Percentiles rank a stretch among this genome's conserved stretches.
phyloP scores from a whole-genome alignment of 2,329 filamentous ascomycete species.

The Penicillium sp. region DNA sequence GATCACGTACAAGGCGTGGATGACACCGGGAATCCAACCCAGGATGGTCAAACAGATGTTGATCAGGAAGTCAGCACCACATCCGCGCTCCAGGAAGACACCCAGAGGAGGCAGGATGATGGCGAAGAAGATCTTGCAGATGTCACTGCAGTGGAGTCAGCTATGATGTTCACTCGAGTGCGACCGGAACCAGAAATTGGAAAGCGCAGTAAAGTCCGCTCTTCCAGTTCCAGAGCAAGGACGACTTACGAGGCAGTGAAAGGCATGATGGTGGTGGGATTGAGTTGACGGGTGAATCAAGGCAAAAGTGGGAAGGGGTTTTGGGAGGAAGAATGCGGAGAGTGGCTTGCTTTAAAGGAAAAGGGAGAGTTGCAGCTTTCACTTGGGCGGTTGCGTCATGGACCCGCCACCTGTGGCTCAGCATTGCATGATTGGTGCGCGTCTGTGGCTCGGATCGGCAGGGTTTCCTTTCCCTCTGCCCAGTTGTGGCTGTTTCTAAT shows the following conservation, averaged over 20 bases:
- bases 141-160: conserved; percentile 53
- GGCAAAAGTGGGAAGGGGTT: conserved; percentile 2
- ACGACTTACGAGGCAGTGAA: conserved; percentile 51
- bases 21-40: conserved; percentile 77
- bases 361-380: conserved; percentile 50
- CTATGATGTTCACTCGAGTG: background rate
- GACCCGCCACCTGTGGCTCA: conserved; percentile 20
- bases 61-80: conserved; percentile 82
- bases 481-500: background rate
- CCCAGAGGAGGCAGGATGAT: conserved; percentile 85
- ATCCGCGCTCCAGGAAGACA: conserved; percentile 92
- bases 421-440: background rate
- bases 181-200: background rate
- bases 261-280: conserved; percentile 46
- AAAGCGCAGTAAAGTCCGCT: background rate
- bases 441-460: background rate
- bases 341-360: conserved; percentile 46
- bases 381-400: conserved; percentile 47
- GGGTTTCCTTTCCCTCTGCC: background rate
- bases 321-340: conserved; percentile 13
- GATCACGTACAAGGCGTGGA: conserved; percentile 75
- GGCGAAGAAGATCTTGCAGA: conserved; percentile 83
- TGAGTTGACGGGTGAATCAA: background rate
- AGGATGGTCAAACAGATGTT: conserved; percentile 85
- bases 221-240: background rate